phyloP scores from a whole-genome alignment of 1,284 basidiomycete species.

The Sanguinoderma infundibulare region DNA sequence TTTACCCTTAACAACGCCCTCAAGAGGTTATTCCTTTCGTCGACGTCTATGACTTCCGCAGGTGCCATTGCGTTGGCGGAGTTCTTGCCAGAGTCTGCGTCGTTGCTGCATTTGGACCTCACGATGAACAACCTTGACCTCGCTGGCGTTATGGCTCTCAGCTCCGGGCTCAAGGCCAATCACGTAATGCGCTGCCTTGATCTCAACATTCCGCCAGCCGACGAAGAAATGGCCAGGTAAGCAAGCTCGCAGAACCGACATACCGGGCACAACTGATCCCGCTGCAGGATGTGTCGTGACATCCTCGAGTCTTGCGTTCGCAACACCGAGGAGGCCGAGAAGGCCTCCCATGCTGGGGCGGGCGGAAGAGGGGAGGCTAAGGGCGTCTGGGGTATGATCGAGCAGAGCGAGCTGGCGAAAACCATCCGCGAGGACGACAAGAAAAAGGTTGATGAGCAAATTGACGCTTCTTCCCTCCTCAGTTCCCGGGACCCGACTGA shows the following conservation, averaged over 20 bases:
- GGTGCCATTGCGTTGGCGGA: slow-evolving; percentile 96
- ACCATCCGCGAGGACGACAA: slow-evolving; percentile 65
- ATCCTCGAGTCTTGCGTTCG: slow-evolving; percentile 85
- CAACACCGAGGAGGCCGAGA: slow-evolving; percentile 86
- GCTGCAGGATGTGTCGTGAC: slow-evolving; percentile 69
- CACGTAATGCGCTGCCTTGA: slow-evolving; percentile 90
- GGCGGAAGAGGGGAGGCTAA: slow-evolving; percentile 54
- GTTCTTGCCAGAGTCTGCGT: slow-evolving; percentile 90
- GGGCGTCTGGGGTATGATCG: slow-evolving; percentile 80
- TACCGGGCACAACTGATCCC: not conserved
- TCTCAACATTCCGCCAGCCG: slow-evolving; percentile 88
- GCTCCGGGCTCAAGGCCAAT: slow-evolving; percentile 84
- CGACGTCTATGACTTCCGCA: slow-evolving; percentile 80
- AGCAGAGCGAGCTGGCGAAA: slow-evolving; percentile 78
- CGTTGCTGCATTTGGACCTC: slow-evolving; percentile 88
- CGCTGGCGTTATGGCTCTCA: slow-evolving; percentile 92
- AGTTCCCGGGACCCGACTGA: slow-evolving; percentile 28
- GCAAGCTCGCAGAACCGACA: slow-evolving; percentile 27
- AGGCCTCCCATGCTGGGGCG: slow-evolving; percentile 39
- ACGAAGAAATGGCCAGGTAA: slow-evolving; percentile 85
- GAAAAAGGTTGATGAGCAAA: slow-evolving; percentile 54
- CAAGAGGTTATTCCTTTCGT: slow-evolving; percentile 90
- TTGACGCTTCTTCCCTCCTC: slow-evolving; percentile 27
- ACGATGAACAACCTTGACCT: slow-evolving; percentile 85
- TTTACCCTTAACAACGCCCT: slow-evolving; percentile 93